phyloP scores from a whole-genome alignment of 208 protist genomes.

The Strigomonas galati region DNA sequence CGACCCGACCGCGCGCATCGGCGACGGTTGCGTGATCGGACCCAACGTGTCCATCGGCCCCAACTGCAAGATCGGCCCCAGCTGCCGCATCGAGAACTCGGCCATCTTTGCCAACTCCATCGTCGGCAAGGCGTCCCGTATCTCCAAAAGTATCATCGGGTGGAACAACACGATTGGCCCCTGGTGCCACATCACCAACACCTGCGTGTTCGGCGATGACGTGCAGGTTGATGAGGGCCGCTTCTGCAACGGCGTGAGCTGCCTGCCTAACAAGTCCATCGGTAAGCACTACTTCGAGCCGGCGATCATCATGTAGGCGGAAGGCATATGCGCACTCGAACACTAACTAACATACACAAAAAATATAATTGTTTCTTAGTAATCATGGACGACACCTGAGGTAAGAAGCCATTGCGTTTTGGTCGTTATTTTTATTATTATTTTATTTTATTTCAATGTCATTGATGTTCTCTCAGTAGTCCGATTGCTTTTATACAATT shows the following conservation, averaged over 20 bases:
- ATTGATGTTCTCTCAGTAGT: too few species aligned
- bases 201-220: conserved; percentile 95
- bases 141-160: conserved; percentile 94
- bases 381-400: too few species aligned
- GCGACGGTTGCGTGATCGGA: conserved; percentile 91
- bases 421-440: too few species aligned
- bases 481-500: too few species aligned
- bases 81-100: conserved; percentile 76
- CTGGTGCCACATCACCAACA: conserved; percentile 93
- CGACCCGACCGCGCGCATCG: conserved; percentile 91
- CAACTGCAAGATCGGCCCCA: conserved; percentile 90
- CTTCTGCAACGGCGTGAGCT: conserved; percentile 89
- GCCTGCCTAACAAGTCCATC: conserved; percentile 96
- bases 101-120: conserved; percentile 86
- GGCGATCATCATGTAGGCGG: conserved; percentile 91
- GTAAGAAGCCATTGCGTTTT: too few species aligned
- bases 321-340: too few species aligned
- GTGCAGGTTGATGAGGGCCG: conserved; percentile 91
- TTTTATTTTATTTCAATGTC: too few species aligned
- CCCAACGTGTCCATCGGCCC: conserved; percentile 95
- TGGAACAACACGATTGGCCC: conserved; percentile 92
- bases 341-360: too few species aligned
- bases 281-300: conserved; percentile 73
- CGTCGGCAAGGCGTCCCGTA: conserved; percentile 76
- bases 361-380: too few species aligned